Base-by-base conservation (phyloP, 805 yeast genomes). In the Cephaloascus fragrans region DNA sequence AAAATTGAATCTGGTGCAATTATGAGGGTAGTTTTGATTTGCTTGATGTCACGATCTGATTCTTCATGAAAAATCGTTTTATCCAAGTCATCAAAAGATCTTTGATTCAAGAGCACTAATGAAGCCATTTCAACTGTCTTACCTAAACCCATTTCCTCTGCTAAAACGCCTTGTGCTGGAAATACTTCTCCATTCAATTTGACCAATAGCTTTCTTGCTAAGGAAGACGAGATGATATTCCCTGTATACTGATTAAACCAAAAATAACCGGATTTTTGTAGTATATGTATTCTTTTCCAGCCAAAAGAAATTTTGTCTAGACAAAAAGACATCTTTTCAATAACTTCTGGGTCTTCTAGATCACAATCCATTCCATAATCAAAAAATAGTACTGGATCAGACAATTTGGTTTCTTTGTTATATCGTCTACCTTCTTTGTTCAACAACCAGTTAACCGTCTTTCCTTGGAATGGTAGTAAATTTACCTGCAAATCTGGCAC, bases 101-200 rank as follows among this genome's bases (percentile, higher is more conserved):
- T 59, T 26, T 64, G 77, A 53, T 93, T 82, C 37, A 79, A 51
- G 2, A 77, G 52, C 0, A 83, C 59, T 32, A 90, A 60, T 0
- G 95, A 67, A 2, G 85, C 65, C 12, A 88, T 66, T 54, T 93
- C 98, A 3, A 93, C 78, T 0, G 98, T 90, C 52, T 93, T 93
- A 0, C 98, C 98, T 5, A 93, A 68, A 0, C 98, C 98, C 98
- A 93, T 93, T 57, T 93, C 98, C 51, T 90, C 98, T 1, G 93
- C 83, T 26, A 93, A 56, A 5, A 93, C 61, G 0, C 94, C 96
- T 37, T 70, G 67, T 0, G 73, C 79, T 2, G 76, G 62, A 46
- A 71, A 43, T 38, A 47, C 42, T 50, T 49, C 43, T 38, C 59
- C 56, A 15, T 38, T 37, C 1, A 48, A 39, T 0, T 23, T 35